Evolutionary conservation across 305 asterid species (phyloP).

Genomic region (Salvia sclarea): DNA sequence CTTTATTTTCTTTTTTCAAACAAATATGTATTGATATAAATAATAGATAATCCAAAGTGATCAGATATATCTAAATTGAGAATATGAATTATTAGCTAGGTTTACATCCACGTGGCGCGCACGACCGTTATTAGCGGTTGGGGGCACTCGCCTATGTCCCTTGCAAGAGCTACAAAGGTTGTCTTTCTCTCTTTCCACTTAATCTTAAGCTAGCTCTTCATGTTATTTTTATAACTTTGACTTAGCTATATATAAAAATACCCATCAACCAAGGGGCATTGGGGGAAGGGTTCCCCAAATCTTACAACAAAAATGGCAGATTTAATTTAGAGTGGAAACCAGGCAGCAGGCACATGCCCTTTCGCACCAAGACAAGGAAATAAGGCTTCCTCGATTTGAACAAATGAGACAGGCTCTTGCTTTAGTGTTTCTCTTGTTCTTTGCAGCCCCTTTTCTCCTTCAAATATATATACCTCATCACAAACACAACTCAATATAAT

Average conservation of each 20-base stretch:
- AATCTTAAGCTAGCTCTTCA: too few relatives aligned
- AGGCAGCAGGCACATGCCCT: slow-evolving; percentile 46
- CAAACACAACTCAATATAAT: not conserved
- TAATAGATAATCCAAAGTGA: too few relatives aligned
- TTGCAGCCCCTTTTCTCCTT: not conserved
- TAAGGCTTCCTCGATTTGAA: slow-evolving; percentile 43
- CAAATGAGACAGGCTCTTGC: slow-evolving; percentile 56
- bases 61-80: too few relatives aligned
- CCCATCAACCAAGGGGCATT: slow-evolving; percentile 24
- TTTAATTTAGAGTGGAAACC: too few relatives aligned
- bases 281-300: slow-evolving; percentile 30
- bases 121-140: slow-evolving; percentile 45
- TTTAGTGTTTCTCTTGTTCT: slow-evolving; percentile 43
- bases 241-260: slow-evolving; percentile 4
- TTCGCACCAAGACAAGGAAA: slow-evolving; percentile 44
- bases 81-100: too few relatives aligned
- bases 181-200: slow-evolving; percentile 21
- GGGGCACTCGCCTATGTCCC: slow-evolving; percentile 38
- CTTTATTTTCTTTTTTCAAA: too few relatives aligned
- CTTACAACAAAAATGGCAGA: slow-evolving; percentile 26
- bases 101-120: slow-evolving; percentile 42
- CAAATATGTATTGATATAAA: too few relatives aligned
- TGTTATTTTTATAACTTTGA: slow-evolving; percentile 12
- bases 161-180: slow-evolving; percentile 32
- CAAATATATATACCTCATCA: slow-evolving; percentile 1